Percentiles rank a stretch among this genome's conserved stretches.
phyloP scores from a whole-genome alignment of 164 flowering plant genomes.

The Nelumbo lutea region DNA sequence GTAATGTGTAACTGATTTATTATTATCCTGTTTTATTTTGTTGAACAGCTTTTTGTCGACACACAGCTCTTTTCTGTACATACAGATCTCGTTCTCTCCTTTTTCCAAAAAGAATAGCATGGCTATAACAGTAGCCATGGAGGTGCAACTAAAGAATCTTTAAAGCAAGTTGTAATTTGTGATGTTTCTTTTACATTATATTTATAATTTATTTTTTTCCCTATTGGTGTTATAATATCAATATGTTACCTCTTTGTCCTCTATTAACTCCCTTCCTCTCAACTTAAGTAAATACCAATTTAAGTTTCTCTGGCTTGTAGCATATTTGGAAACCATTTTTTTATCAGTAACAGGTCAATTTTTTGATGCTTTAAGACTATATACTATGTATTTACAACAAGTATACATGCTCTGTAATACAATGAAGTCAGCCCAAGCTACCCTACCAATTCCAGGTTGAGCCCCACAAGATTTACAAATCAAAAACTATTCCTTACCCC shows the following conservation, averaged over 20 bases:
- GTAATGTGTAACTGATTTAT: slow-evolving; percentile 1
- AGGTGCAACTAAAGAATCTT: slow-evolving; percentile 9
- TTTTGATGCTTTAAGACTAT: too few species aligned
- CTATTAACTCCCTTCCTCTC: background rate
- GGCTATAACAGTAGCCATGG: slow-evolving; percentile 7
- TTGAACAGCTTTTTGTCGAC: slow-evolving; percentile 77
- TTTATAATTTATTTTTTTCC: background rate
- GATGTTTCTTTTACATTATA: background rate
- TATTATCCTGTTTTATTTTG: background rate
- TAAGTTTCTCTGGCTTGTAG: background rate
- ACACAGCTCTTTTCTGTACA: slow-evolving; percentile 99
- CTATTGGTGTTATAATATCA: background rate
- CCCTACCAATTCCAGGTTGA: too few species aligned
- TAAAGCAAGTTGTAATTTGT: slow-evolving; percentile 25
- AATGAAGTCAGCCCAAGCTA: too few species aligned
- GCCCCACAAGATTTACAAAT: too few species aligned
- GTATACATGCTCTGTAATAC: too few species aligned
- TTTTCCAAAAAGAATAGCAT: slow-evolving; percentile 79
- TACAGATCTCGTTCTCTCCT: slow-evolving; percentile 91
- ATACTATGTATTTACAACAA: too few species aligned
- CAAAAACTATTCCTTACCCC: too few species aligned
- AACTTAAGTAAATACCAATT: background rate
- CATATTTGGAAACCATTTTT: background rate
- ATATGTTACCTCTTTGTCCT: background rate
- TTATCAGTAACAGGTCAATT: background rate